Evolutionary conservation across 75 land plant genomes (phyloP), one percentile per base, ranked within the genome.

Genomic region (Pinus albicaulis): DNA sequence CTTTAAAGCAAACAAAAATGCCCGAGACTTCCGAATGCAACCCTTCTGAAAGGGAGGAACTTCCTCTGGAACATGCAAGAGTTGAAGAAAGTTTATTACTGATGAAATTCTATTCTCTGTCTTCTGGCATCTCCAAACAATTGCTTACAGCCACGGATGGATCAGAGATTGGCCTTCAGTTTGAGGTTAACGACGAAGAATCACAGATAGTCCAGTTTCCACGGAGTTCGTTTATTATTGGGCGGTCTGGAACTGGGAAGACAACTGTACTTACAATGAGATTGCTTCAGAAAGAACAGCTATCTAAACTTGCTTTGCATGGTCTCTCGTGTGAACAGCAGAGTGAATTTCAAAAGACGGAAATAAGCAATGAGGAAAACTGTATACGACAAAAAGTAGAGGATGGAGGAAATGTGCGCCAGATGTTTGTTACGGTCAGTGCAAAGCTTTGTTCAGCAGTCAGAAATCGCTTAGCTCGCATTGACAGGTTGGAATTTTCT

Each of bases 211-310:
- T 92, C 19, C 31, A 76, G 57, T 86, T 71, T 44, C 86, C 73
- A 25, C 53, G 44, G 52, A 92, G 90, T 78, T 69, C 77, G 3
- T 92, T 92, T 77, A 69, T 92, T 31, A 59, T 90, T 55, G 95
- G 95, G 16, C 73, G 95, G 62, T 90, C 95, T 1, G 95, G 95
- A 2, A 92, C 95, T 13, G 95, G 95, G 15, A 92, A 92, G 70
- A 92, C 95, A 17, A 92, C 95, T 63, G 83, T 90, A 7, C 74
- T 92, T 19, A 85, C 87, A 17, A 87, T 80, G 81, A 92, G 87
- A 70, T 69, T 92, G n/a, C 77, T 86, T 75, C 82, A 83, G 36
- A 89, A 78, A 28, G 88, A 86, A 55, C 80, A 87, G 38, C 79
- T 69, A 52, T 78, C 73, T 23, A 22, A 57, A 34, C 20, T 79